These are phyloP conservation scores for Dictyostelium discoideum DNA, from an alignment of 78 protist species.

Conservation along the genomic window DNA sequence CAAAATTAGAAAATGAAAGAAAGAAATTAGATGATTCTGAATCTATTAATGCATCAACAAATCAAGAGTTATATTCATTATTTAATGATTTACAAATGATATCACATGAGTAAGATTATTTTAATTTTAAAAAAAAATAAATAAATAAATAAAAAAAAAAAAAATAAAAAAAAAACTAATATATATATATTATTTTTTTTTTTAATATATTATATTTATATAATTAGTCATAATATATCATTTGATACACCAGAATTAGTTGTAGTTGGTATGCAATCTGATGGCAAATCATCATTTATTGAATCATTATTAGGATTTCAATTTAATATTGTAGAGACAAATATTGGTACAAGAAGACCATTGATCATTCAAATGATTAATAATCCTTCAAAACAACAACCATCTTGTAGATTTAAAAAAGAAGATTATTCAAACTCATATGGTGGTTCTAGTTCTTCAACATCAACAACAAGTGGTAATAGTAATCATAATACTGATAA, in stretches of 20 bases:
- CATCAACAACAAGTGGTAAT: background rate
- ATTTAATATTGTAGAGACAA: conserved; percentile 88
- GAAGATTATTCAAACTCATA: conserved; percentile 16
- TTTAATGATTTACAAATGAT: conserved; percentile 90
- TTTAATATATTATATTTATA: background rate
- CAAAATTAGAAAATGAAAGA: conserved; percentile 47
- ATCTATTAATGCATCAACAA: background rate
- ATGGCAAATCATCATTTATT: conserved; percentile 88
- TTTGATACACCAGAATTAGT: conserved; percentile 89
- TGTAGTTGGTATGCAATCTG: conserved; percentile 93
- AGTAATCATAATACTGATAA: conserved; percentile 24
- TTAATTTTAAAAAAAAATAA: too few species aligned
- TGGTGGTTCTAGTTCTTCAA: background rate
- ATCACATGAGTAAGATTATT: conserved; percentile 75
- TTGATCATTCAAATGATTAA: conserved; percentile 89
- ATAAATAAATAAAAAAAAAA: background rate
- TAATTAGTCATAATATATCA: conserved; percentile 59
- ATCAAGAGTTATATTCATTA: conserved; percentile 82
- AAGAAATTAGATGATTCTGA: conserved; percentile 80
- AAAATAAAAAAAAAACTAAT: background rate
- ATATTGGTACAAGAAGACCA: conserved; percentile 86
- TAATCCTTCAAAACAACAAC: conserved; percentile 65
- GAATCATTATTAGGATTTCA: conserved; percentile 90
- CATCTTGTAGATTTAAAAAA: conserved; percentile 83
- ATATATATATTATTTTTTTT: background rate